Conservation (phyloP, 2,329 filamentous ascomycete genomes). For the Phyllosticta capitalensis region DNA sequence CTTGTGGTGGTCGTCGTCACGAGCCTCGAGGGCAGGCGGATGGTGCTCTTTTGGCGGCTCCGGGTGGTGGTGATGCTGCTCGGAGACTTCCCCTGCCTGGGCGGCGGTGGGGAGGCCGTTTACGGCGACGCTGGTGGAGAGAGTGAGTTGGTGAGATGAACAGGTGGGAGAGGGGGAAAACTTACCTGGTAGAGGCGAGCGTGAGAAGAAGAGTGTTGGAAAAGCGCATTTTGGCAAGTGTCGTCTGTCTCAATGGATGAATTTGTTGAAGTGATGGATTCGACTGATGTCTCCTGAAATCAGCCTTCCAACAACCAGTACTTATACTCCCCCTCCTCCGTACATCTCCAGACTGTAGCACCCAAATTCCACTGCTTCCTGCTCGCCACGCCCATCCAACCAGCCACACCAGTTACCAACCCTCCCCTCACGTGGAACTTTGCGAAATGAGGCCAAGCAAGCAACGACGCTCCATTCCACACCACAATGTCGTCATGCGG, state of each 20-base stretch:
- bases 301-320: background rate
- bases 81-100: background rate
- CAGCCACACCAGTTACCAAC: too few species aligned
- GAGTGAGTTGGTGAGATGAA: background rate
- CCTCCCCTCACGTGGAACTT: too few species aligned
- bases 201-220: background rate
- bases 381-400: too few species aligned
- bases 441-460: too few species aligned
- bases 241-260: background rate
- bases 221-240: background rate
- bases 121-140: background rate
- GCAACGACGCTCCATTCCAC: too few species aligned
- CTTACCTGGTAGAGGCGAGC: background rate
- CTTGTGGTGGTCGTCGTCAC: background rate
- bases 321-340: background rate
- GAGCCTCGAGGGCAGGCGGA: background rate
- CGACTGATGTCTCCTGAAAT: background rate
- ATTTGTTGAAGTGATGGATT: background rate
- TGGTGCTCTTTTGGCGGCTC: background rate
- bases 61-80: background rate
- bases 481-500: too few species aligned
- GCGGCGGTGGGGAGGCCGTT: background rate
- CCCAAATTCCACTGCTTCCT: too few species aligned
- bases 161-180: background rate
- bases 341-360: too few species aligned